Conservation (phyloP, 495 filamentous ascomycete genomes). For the Chaetomidium leptoderma region DNA sequence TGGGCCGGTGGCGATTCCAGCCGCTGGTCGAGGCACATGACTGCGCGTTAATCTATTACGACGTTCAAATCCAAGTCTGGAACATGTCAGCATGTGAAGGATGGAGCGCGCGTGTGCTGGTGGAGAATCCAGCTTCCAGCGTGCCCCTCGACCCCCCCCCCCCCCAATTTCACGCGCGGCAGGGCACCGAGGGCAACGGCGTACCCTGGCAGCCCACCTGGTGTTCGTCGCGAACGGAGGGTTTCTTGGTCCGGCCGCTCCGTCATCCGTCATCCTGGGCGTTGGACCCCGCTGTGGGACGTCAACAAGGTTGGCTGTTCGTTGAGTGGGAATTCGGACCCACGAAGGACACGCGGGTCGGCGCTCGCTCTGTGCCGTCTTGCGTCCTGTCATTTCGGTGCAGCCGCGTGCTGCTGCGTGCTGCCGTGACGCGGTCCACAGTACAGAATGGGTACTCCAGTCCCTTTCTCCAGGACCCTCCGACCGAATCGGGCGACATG, state of each 20-base stretch:
- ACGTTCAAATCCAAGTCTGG: slow-evolving; percentile 7
- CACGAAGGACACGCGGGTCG: slow-evolving; percentile 1
- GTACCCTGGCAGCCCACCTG: too few species aligned
- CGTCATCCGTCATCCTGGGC: not conserved
- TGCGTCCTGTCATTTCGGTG: slow-evolving; percentile 16
- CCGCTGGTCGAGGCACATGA: slow-evolving; percentile 25
- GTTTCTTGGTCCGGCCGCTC: not conserved
- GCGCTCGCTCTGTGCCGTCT: slow-evolving; percentile 6
- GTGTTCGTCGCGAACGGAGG: slow-evolving; percentile 5
- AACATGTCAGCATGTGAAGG: slow-evolving; percentile 2
- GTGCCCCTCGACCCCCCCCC: not conserved
- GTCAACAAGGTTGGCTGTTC: not conserved
- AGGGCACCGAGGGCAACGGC: too few species aligned
- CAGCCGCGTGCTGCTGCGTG: slow-evolving; percentile 1
- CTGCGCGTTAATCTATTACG: slow-evolving; percentile 26
- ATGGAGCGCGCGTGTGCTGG: not conserved
- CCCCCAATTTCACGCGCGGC: slow-evolving; percentile 6
- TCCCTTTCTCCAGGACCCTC: not conserved
- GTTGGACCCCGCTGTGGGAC: slow-evolving; percentile 1
- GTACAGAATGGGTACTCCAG: not conserved
- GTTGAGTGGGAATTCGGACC: not conserved
- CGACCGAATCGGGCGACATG: not conserved
- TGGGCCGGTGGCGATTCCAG: slow-evolving; percentile 25
- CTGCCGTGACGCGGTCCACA: not conserved
- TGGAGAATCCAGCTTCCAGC: slow-evolving; percentile 3